Evolutionary conservation across 1,284 basidiomycete species (phyloP), one percentile per base, ranked within the genome.

Genomic region (Cryptococcus sp.): DNA sequence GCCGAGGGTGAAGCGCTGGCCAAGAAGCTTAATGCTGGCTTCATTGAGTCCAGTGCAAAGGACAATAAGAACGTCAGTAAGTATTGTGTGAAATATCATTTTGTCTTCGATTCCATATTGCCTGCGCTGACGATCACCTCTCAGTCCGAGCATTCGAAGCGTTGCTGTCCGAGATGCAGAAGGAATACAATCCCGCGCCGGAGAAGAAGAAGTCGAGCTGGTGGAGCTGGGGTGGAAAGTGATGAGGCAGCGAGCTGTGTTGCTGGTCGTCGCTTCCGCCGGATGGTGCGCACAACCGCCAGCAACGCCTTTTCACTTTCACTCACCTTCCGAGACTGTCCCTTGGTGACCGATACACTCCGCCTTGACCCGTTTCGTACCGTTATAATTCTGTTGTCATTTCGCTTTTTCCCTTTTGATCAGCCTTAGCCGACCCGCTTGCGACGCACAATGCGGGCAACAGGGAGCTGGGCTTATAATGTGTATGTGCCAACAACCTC

Each of bases 21-120:
- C 19, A 83, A 85, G 69, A 80, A 82, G 57, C 85, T 88, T 62
- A 84, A 86, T 52, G 88, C 90, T 5, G 88, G 87, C 17, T 95
- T 88, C 80, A 82, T 93, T 56, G 93, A 97, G 78, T 89, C 91
- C 8, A 92, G 89, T 68, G 92, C 93, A 46, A 92, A 91, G 82
- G 85, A 87, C 67, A 91, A 93, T 67, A 80, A 87, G 77, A 95
- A 96, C 78, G 89, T 97, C 67, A 85, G 92, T 93, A 70, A 79
- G 91, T 88, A 46, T 13, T 39, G 10, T n/a, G 15, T 38, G 20
- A 11, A 20, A 10, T 8, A 42, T 7, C 17, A 8, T 51, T 22
- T 11, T 45, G 44, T 17, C 17, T 40, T 15, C 2, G 45, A 23
- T 44, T 27, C 56, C 23, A 25, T 8, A 5, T 17, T 19, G 22